A percentile compares a stretch with the other conserved stretches of the same genome.
Evolutionary conservation across 768 basidiomycete genomes (phyloP).

Genomic region (Mrakia blollopis): DNA sequence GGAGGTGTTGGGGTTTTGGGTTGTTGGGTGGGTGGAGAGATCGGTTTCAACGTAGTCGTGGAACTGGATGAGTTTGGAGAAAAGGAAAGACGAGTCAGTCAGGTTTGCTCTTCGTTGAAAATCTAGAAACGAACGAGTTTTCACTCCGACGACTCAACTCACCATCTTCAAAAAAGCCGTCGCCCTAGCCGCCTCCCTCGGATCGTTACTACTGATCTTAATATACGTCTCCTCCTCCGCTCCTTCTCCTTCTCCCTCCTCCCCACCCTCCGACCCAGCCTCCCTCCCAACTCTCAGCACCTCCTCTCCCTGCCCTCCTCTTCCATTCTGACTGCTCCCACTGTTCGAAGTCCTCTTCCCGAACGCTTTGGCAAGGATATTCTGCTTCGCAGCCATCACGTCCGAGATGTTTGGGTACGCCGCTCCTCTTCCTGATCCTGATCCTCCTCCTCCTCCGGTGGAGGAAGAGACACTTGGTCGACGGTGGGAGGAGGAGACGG

Average conservation of each 20-base stretch:
- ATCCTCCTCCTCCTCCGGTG: background rate
- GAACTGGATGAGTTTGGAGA: background rate
- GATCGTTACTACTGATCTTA: constrained; percentile 29
- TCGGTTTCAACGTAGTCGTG: constrained; percentile 30
- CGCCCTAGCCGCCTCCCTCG: constrained; percentile 27
- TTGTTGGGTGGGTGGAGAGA: too few species aligned
- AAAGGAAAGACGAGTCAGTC: background rate
- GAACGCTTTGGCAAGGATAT: background rate
- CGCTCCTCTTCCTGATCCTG: too few species aligned
- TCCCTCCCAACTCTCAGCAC: background rate
- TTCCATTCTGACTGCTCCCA: background rate
- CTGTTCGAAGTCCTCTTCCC: too few species aligned
- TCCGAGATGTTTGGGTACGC: background rate
- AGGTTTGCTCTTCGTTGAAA: background rate
- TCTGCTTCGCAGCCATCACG: background rate
- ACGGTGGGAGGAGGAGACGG: background rate
- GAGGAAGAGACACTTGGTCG: background rate
- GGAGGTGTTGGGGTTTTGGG: background rate
- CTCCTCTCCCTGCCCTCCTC: background rate
- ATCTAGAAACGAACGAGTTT: background rate
- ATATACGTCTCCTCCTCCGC: constrained; percentile 23
- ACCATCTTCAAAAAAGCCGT: constrained; percentile 31
- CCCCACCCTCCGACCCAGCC: background rate
- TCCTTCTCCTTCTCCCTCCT: background rate
- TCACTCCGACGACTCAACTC: background rate